Conservation (phyloP, 2,329 filamentous ascomycete species). For the Cladophialophora psammophila region DNA sequence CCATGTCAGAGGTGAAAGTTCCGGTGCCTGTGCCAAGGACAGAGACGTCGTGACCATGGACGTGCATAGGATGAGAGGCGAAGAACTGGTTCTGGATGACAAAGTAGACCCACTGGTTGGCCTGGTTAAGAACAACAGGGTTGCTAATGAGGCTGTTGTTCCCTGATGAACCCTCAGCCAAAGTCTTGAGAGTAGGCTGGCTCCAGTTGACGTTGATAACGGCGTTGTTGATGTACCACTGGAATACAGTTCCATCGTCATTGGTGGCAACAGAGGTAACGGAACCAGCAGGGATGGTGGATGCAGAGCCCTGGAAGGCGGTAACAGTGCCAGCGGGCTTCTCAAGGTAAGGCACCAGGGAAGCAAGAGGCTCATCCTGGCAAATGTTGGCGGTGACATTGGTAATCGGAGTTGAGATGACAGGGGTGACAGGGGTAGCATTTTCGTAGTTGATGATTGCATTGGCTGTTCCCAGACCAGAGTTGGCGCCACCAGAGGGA, state of each 20-base stretch:
- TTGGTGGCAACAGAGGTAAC: constrained; percentile 37
- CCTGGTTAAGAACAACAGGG: constrained; percentile 32
- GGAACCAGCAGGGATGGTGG: constrained; percentile 36
- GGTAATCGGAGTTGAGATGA: constrained; percentile 32
- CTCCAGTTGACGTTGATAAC: constrained; percentile 46
- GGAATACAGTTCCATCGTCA: constrained; percentile 41
- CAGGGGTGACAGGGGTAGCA: constrained; percentile 34
- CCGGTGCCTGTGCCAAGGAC: constrained; percentile 63
- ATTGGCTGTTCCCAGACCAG: constrained; percentile 36
- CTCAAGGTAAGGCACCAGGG: constrained; percentile 41
- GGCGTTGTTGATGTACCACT: constrained; percentile 48
- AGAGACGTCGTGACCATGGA: constrained; percentile 74
- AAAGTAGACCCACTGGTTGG: constrained; percentile 39
- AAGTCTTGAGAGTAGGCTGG: constrained; percentile 42
- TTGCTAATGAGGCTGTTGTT: constrained; percentile 33
- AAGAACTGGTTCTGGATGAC: constrained; percentile 41
- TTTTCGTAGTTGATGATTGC: constrained; percentile 42
- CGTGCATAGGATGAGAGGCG: constrained; percentile 68
- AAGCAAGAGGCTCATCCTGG: constrained; percentile 41
- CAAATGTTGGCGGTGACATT: constrained; percentile 39
- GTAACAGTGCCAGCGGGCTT: constrained; percentile 36
- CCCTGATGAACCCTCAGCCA: constrained; percentile 21
- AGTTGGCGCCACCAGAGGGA: constrained; percentile 36
- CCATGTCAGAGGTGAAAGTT: constrained; percentile 53
- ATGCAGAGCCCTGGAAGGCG: constrained; percentile 42